Base-by-base conservation (phyloP, 306 rosid genomes). In the Sechiopsis laciniata region DNA sequence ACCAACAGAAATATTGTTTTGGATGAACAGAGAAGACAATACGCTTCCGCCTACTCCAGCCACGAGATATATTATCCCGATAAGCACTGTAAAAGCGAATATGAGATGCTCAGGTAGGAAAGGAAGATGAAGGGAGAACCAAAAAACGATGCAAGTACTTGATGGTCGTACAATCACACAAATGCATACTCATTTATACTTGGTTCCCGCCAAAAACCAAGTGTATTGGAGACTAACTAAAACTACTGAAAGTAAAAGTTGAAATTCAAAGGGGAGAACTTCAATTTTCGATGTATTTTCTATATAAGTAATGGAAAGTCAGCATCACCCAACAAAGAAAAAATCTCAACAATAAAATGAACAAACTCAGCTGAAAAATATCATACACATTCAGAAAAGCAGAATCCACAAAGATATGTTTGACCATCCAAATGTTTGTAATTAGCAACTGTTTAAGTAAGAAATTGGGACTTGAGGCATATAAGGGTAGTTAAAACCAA, bases 21-120 rank as follows among this genome's bases (percentile, higher is more conserved):
- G 80, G 50, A 77, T 73, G 62, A 79, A 84, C 12, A 84, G 80
- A 13, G 85, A 60, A 8, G 85, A 82, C 60, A 84, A n/a, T 19
- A 75, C 73, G 72, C 85, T 84, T 24, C 88, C 88, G 6, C 88
- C 84, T n/a, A 84, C 66, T 54, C 88, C 88, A 6, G 88, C 69
- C 55, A 82, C 37, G 8, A 84, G 40, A 69, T 84, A 84, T 50
- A 84, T 74, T 53, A 77, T 17, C 62, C 85, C 88, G 2, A 84
- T 77, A 0, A 82, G 74, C 55, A 82, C 88, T 84, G 83, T 71
- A 64, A 58, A 26, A 50, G 26, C 5, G 7, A 51, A 51, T 14
- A 46, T 7, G 2, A 48, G 45, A 69, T 9, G 8, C 17, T 69
- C 10, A 69, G 58, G 4, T 0, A 2, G 37, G 50, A n/a, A 65